Evolutionary conservation across 108 stramenopile species (phyloP).

Genomic region (Licmophora abbreviata): DNA sequence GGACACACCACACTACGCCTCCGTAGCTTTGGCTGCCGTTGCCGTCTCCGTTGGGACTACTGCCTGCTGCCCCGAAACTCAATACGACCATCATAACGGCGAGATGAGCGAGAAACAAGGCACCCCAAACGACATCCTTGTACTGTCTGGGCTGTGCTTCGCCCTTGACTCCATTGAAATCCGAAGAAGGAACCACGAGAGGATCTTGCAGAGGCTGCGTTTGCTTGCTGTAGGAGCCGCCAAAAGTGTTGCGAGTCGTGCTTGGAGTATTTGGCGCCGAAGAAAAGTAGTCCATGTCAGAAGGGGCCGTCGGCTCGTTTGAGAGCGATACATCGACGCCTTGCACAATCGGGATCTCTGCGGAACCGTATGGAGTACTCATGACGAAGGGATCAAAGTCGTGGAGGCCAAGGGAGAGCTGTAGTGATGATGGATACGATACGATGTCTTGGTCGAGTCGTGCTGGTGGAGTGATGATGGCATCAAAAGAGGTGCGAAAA

Average conservation of each 20-base stretch:
- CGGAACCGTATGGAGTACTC: too few species aligned
- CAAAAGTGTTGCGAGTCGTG: neutral
- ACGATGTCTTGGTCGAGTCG: too few species aligned
- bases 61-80: slow-evolving; percentile 10
- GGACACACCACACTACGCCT: slow-evolving; percentile 16
- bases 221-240: neutral
- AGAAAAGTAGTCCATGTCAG: neutral
- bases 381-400: too few species aligned
- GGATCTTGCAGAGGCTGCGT: neutral
- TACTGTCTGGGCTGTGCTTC: slow-evolving; percentile 18
- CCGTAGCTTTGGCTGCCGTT: slow-evolving; percentile 5
- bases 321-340: slow-evolving; percentile 35
- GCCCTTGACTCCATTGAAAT: neutral
- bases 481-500: too few species aligned
- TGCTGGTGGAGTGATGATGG: too few species aligned
- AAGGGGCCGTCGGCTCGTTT: neutral
- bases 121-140: slow-evolving; percentile 36
- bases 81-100: slow-evolving; percentile 27
- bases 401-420: too few species aligned
- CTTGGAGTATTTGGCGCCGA: neutral
- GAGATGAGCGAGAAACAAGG: slow-evolving; percentile 56
- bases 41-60: slow-evolving; percentile 12
- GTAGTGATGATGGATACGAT: too few species aligned
- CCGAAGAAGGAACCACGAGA: neutral
- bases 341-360: slow-evolving; percentile 33